Conservation (phyloP, 176 grass and related monocot species). For the Paspalum notatum region DNA sequence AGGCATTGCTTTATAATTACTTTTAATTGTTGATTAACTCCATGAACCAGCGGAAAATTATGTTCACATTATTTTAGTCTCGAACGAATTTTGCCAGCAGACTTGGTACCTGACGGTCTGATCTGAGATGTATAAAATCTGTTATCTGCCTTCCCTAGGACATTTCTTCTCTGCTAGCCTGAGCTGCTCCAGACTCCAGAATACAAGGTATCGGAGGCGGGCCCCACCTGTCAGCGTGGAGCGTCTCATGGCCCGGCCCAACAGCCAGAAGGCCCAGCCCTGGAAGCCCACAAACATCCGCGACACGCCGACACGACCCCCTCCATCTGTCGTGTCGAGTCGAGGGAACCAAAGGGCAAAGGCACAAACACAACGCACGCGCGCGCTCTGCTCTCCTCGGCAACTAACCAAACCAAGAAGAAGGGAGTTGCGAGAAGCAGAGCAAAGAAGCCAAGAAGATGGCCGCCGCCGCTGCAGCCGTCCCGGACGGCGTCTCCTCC, state of each 20-base stretch:
- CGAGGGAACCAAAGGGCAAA: neutral
- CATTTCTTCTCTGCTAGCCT: neutral
- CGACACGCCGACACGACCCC: neutral
- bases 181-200: neutral
- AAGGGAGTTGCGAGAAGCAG: neutral
- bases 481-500: conserved; percentile 42
- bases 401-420: neutral
- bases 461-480: conserved; percentile 23
- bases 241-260: neutral
- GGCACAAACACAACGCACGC: neutral
- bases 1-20: conserved; percentile 20
- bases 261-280: conserved; percentile 21
- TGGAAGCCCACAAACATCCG: neutral
- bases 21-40: conserved; percentile 22
- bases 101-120: neutral
- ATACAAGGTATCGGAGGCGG: neutral
- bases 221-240: neutral
- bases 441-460: conserved; percentile 56
- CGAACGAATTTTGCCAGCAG: neutral
- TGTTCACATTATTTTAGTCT: conserved; percentile 2
- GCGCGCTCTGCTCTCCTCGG: conserved; percentile 49
- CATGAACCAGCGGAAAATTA: neutral
- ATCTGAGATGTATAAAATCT: neutral
- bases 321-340: neutral
- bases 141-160: neutral